Evolutionary conservation across 2,329 filamentous ascomycete species (phyloP), one percentile per base, ranked within the genome.

Genomic region (Fusarium sp.): DNA sequence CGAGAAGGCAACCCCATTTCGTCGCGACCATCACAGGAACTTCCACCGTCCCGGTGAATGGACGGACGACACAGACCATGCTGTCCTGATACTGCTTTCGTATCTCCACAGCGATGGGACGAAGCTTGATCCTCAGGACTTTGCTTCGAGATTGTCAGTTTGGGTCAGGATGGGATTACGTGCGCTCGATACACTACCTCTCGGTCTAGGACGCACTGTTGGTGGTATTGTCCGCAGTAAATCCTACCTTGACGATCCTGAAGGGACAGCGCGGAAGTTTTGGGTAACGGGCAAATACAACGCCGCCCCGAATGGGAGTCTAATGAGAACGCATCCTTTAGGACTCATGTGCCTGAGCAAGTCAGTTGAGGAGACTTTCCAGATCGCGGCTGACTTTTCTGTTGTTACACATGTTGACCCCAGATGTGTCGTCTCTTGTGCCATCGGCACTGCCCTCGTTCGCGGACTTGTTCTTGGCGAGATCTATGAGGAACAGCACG

Each of bases 1-100:
- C 6, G 76, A 77, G 3, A 56, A 74, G 10, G 76, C 77, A 0
- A 85, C 83, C 1, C 77, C 79, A 1, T 80, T 81, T 61, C 74
- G 78, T 19, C 73, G 76, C n/a, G 83, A 85, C 65, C 67, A 73
- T 7, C 83, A 85, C 65, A 77, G 83, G 47, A 76, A 78, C 50
- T 79, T 80, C 26, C 80, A 82, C 34, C 68, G 73, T 4, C 69
- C 76, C 1, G 78, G 80, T 23, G 79, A 81, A 39, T 86, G 83
- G 84, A 87, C 84, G 0, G 84, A 87, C 60, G 84, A 86, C 70
- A 86, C 84, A 0, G 84, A 86, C 63, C 83, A 86, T 71, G 80
- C 83, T 4, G 75, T 85, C 20, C 72, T 86, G 1, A 80, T 82
- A 53, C 69, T 86, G 4, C 77, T 86, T 4, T 83, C 80, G 7